Percentiles rank a stretch among this genome's conserved stretches.
Evolutionary conservation across 306 rosid genomes (phyloP).

Genomic region (Rosa persica): DNA sequence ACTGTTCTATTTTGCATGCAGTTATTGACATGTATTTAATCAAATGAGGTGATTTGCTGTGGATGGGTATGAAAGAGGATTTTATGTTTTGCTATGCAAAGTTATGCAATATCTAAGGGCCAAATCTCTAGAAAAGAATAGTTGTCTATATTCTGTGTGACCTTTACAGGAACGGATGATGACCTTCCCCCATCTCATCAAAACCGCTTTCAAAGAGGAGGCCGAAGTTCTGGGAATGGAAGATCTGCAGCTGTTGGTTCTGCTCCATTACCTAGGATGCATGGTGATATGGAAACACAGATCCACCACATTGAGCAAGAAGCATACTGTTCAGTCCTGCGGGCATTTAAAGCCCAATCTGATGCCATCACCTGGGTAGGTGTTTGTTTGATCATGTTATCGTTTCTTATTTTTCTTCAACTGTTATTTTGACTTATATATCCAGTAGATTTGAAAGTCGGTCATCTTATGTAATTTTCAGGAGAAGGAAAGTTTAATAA

Average conservation of each 20-base stretch:
- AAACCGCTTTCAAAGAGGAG: slow-evolving; percentile 46
- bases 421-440: not conserved
- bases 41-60: not conserved
- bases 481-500: slow-evolving; percentile 56
- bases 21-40: not conserved
- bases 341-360: slow-evolving; percentile 58
- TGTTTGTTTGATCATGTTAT: slow-evolving; percentile 24
- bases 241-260: slow-evolving; percentile 39
- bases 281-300: slow-evolving; percentile 50
- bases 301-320: slow-evolving; percentile 55
- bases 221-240: slow-evolving; percentile 45
- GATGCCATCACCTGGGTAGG: slow-evolving; percentile 63
- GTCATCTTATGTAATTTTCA: slow-evolving; percentile 17
- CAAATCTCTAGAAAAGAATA: not conserved
- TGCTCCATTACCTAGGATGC: slow-evolving; percentile 39
- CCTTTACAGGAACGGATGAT: slow-evolving; percentile 52
- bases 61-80: not conserved
- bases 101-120: not conserved
- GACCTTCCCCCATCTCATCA: slow-evolving; percentile 51
- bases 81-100: not conserved
- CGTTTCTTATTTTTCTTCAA: not conserved
- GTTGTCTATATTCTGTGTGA: not conserved
- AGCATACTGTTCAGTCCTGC: slow-evolving; percentile 50
- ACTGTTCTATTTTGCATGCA: not conserved
- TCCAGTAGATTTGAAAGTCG: not conserved